Percentiles rank a stretch among this genome's conserved stretches.
Conservation (phyloP, 495 filamentous ascomycete genomes). For the Aeminium ludgeri region DNA sequence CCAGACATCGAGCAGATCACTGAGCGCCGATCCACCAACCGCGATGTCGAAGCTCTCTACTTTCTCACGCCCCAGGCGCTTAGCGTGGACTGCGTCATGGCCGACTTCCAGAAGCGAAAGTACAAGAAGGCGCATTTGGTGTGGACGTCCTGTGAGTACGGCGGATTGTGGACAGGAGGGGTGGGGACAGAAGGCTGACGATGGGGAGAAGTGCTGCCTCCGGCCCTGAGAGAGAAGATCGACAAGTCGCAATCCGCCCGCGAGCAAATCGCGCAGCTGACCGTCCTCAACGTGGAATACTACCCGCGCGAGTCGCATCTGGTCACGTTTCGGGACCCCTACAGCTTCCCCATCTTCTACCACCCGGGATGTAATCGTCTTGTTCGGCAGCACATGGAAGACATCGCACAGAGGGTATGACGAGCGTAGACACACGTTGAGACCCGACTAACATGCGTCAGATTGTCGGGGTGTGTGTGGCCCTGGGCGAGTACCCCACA, state of each 20-base stretch:
- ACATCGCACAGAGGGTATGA: constrained; percentile 70
- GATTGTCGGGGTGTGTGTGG: constrained; percentile 71
- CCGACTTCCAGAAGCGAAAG: constrained; percentile 68
- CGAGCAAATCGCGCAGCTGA: constrained; percentile 54
- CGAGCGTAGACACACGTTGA: constrained; percentile 9
- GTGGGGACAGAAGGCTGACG: not conserved
- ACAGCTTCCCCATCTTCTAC: constrained; percentile 83
- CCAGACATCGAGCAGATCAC: constrained; percentile 86
- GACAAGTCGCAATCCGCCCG: constrained; percentile 44
- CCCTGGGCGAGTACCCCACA: constrained; percentile 72
- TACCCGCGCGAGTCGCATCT: constrained; percentile 83
- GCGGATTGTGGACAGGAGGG: not conserved
- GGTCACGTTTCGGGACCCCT: constrained; percentile 81
- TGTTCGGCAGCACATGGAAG: constrained; percentile 61
- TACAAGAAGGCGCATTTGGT: constrained; percentile 61
- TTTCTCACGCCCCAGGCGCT: constrained; percentile 67
- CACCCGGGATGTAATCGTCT: constrained; percentile 79
- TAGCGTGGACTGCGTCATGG: constrained; percentile 82
- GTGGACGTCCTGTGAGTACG: constrained; percentile 58
- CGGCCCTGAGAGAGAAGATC: constrained; percentile 35
- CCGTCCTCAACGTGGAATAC: constrained; percentile 67
- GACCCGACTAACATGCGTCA: constrained; percentile 20
- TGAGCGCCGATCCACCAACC: constrained; percentile 58
- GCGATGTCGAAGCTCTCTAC: constrained; percentile 85
- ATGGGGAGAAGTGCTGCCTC: constrained; percentile 34